phyloP scores from a whole-genome alignment of 148 eudicot species.

The Nepenthes mirabilis region DNA sequence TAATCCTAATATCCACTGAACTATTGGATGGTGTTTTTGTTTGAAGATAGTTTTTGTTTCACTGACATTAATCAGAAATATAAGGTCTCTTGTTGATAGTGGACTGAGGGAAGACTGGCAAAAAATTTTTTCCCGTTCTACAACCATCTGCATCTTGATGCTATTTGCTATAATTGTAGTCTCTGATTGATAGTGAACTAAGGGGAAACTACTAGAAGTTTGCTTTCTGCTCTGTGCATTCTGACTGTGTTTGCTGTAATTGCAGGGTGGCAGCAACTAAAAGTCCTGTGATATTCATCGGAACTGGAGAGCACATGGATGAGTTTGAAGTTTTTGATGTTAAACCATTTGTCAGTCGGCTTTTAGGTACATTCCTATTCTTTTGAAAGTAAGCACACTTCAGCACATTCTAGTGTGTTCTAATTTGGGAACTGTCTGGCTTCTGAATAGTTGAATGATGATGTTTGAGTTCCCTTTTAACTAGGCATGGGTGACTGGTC shows the following conservation, averaged over 20 bases:
- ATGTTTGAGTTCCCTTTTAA: not conserved
- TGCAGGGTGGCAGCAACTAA: constrained; percentile 98
- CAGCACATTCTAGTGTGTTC: too few relatives aligned
- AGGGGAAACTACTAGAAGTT: not conserved
- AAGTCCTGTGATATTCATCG: constrained; percentile 96
- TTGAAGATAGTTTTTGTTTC: too few relatives aligned
- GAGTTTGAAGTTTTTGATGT: constrained; percentile 97
- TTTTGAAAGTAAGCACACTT: not conserved
- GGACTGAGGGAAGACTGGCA: not conserved
- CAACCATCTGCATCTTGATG: too few relatives aligned
- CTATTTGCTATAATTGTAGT: too few relatives aligned
- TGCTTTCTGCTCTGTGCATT: not conserved
- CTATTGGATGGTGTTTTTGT: too few relatives aligned
- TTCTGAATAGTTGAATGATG: not conserved
- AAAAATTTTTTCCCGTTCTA: not conserved
- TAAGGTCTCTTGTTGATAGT: too few relatives aligned
- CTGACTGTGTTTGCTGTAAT: not conserved
- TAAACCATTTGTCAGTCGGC: constrained; percentile 96
- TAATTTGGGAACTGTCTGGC: not conserved
- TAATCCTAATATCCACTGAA: too few relatives aligned
- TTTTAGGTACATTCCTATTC: constrained; percentile 49
- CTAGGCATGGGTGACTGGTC: constrained; percentile 98
- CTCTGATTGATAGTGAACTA: too few relatives aligned
- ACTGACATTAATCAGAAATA: too few relatives aligned
- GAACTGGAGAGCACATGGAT: constrained; percentile 99